These are phyloP conservation scores for Narthecium ossifragum DNA, from an alignment of 106 monocot species.

Conservation along the genomic window DNA sequence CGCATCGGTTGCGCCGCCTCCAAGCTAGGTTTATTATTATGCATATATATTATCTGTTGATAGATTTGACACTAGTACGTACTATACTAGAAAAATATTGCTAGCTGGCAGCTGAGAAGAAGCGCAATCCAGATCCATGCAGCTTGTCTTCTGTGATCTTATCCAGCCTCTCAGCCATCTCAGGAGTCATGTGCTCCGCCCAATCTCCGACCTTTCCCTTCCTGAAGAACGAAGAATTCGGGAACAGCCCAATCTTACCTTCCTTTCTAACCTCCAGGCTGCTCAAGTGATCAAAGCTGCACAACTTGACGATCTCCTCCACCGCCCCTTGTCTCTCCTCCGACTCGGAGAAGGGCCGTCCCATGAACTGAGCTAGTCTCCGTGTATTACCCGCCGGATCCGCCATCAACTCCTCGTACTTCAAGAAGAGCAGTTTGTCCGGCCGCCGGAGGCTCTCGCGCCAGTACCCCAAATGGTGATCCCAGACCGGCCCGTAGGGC, in stretches of 20 bases:
- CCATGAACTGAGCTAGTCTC: slow-evolving; percentile 30
- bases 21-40: no score
- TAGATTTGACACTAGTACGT: no score
- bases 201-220: slow-evolving; percentile 36
- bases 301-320: slow-evolving; percentile 15
- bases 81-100: no score
- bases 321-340: slow-evolving; percentile 20
- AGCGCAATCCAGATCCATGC: slow-evolving; percentile 20
- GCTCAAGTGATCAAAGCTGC: slow-evolving; percentile 28
- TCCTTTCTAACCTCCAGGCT: slow-evolving; percentile 8
- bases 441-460: slow-evolving; percentile 5
- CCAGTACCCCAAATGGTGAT: slow-evolving; percentile 20
- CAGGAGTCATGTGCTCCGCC: slow-evolving; percentile 26
- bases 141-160: slow-evolving; percentile 15
- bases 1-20: no score
- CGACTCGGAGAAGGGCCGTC: slow-evolving; percentile 10
- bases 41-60: no score
- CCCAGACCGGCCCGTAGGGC: slow-evolving; percentile 15
- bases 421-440: slow-evolving; percentile 14
- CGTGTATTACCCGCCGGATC: slow-evolving; percentile 1
- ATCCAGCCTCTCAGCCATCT: slow-evolving; percentile 33
- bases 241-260: no score
- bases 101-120: no score
- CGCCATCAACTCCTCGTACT: slow-evolving; percentile 21
- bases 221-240: slow-evolving; percentile 10